A percentile compares a stretch with the other conserved stretches of the same genome.
Evolutionary conservation across 805 yeast species (phyloP).

Genomic region (Barnettozyma vustinii): DNA sequence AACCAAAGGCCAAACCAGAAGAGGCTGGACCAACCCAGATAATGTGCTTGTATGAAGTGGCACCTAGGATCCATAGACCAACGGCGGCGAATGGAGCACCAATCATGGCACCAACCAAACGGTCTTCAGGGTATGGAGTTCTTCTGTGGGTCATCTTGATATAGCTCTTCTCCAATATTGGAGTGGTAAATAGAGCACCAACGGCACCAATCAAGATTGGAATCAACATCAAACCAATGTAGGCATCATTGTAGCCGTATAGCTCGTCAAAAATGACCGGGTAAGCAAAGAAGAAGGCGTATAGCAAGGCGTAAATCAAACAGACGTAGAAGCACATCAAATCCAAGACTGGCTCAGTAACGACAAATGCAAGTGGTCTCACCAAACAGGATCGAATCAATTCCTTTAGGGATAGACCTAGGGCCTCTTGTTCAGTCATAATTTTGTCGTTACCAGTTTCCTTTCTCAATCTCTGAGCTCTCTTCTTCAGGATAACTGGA

Average conservation of each 20-base stretch:
- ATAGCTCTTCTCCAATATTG: constrained; percentile 62
- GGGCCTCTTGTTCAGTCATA: constrained; percentile 91
- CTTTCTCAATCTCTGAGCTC: constrained; percentile 63
- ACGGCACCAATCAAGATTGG: constrained; percentile 87
- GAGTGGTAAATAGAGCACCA: constrained; percentile 70
- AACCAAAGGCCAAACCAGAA: constrained; percentile 76
- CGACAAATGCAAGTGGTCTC: constrained; percentile 73
- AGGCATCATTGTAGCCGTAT: constrained; percentile 72
- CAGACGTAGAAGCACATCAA: constrained; percentile 83
- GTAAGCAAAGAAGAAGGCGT: constrained; percentile 93
- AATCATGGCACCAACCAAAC: constrained; percentile 74
- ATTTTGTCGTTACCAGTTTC: constrained; percentile 79
- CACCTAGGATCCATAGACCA: constrained; percentile 75
- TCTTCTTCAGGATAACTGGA: constrained; percentile 65
- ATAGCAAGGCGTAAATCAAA: constrained; percentile 81
- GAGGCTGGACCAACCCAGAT: constrained; percentile 79
- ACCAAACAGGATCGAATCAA: constrained; percentile 65
- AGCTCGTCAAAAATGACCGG: constrained; percentile 81
- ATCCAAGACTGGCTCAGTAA: constrained; percentile 81
- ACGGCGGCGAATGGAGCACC: constrained; percentile 82
- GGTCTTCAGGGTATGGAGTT: constrained; percentile 72
- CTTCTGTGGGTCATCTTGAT: constrained; percentile 44
- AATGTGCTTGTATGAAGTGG: constrained; percentile 63
- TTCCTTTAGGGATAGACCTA: constrained; percentile 63
- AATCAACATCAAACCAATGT: constrained; percentile 80